Base-by-base conservation (phyloP, 2,329 filamentous ascomycete genomes). In the Aspergillus quadrilineatus region DNA sequence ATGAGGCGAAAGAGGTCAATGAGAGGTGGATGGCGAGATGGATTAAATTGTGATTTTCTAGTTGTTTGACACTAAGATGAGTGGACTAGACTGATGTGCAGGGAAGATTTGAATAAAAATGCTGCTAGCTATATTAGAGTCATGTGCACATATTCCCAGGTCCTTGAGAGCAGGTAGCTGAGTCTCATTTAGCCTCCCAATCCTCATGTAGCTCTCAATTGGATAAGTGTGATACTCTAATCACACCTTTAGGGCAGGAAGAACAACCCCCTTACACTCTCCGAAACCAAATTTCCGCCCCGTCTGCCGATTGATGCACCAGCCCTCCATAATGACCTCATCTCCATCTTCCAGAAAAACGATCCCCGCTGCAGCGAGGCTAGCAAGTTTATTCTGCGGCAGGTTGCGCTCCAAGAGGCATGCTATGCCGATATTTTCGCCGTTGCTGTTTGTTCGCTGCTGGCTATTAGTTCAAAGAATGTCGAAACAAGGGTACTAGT, bases 21-120 rank as follows among this genome's bases (percentile, higher is more conserved):
- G 75, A 83, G 37, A 81, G 81, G 57, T 89, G 85, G 86, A 88
- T 88, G 85, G 85, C 82, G 5, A 78, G 86, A 60, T 89, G 85
- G 85, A 85, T 87, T 62, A 30, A 32, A 28, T n/a, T 49, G 30
- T 49, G 28, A 12, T 14, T 9, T 15, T 22, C 42, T 44, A 22
- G 22, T 22, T 4, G 22, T 22, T 22, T 4, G 22, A 22, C 22
- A 22, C 22, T 22, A 4, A 2, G 22, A 22, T 22, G 22, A 4
- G 22, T 22, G 22, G 22, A 22, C 22, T 22, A 22, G 22, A 22
- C 3, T 22, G 22, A 4, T 22, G 22, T 22, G 22, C 22, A 22
- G 22, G 22, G 22, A 22, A 22, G 2, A 22, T 22, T 22, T 22
- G 3, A 22, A 22, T 22, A 22, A 22, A 22, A 22, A 22, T 4